Base-by-base conservation (phyloP, 2,329 filamentous ascomycete species). In the Aspergillus bombycis region DNA sequence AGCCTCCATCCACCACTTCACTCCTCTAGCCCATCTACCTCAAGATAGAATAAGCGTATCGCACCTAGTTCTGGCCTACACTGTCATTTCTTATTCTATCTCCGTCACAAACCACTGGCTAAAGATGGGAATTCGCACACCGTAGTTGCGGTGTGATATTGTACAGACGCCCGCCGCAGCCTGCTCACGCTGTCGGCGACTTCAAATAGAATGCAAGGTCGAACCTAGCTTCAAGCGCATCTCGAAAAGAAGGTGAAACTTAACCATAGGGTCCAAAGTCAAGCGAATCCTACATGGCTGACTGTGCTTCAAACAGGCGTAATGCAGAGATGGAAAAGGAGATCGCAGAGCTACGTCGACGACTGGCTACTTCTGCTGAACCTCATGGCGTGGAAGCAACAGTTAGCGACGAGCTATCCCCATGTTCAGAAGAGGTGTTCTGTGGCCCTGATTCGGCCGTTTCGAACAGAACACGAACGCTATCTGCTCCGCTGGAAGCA, bases 191-290 rank as follows among this genome's bases (percentile, higher is more conserved):
- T 90, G 88, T 76, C 79, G 81, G 67, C 86, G 88, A 71, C 83
- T 89, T 65, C 81, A 83, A 57, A 85, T 89, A 56, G 81, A 83
- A 68, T 90, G 88, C 78, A 86, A 87, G 71, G 87, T 90, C 71
- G 87, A 89, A 69, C 84, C 86, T 66, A 86, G 86, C 71, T 90
- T 90, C 79, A 89, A 88, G 78, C 84, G 88, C 64, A 82, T 89
- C 41, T 88, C 86, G 57, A 89, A 89, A 77, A 81, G 88, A 71
- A 77, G 76, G 77, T 79, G 68, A 60, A 48, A 21, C 19, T n/a
- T 36, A 9, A 16, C 10, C 1, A 6, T n/a, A 26, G 28, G 2
- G 11, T 32, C 10, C 38, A 19, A 55, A 38, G 30, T 38, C n/a
- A 57, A 10, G 41, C 23, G 46, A 30, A 23, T 21, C 19, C 43